Conservation (phyloP, 352 stramenopile species). For the Phytophthora brassicae region DNA sequence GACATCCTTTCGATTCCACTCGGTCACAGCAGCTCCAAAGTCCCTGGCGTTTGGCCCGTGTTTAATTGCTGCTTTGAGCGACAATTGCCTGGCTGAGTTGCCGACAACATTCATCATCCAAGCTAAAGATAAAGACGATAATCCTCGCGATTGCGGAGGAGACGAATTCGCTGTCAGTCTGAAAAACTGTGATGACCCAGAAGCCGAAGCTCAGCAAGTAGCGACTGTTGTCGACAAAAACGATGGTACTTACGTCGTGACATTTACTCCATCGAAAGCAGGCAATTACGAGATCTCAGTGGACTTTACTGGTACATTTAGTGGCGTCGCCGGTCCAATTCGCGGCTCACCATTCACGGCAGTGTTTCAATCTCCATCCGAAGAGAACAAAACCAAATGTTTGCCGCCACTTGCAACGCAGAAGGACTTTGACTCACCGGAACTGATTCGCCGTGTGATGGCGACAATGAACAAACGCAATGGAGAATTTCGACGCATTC, state of each 20-base stretch:
- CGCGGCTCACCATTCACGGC: slow-evolving; percentile 91
- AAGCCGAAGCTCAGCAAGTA: slow-evolving; percentile 45
- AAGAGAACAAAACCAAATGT: slow-evolving; percentile 78
- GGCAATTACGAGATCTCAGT: slow-evolving; percentile 90
- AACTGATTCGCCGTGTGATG: slow-evolving; percentile 75
- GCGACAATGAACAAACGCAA: slow-evolving; percentile 85
- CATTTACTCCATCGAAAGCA: slow-evolving; percentile 76
- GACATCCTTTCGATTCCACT: slow-evolving; percentile 91
- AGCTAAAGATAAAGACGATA: slow-evolving; percentile 87
- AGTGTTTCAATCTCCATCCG: slow-evolving; percentile 39
- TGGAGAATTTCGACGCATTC: slow-evolving; percentile 74
- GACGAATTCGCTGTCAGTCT: slow-evolving; percentile 92
- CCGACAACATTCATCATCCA: slow-evolving; percentile 93
- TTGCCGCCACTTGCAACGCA: slow-evolving; percentile 64
- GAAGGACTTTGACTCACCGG: slow-evolving; percentile 76
- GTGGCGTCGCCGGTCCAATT: slow-evolving; percentile 91
- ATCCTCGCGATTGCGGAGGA: slow-evolving; percentile 91
- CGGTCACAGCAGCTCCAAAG: slow-evolving; percentile 89
- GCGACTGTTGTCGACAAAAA: slow-evolving; percentile 83
- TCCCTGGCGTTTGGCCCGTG: slow-evolving; percentile 95
- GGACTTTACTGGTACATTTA: slow-evolving; percentile 93
- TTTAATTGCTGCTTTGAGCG: slow-evolving; percentile 59
- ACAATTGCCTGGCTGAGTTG: slow-evolving; percentile 66
- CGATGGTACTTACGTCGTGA: slow-evolving; percentile 94
- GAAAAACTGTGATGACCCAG: slow-evolving; percentile 43